Percentiles rank a stretch among this genome's conserved stretches.
Evolutionary conservation across 768 basidiomycete genomes (phyloP).

Genomic region (Suillus discolor): DNA sequence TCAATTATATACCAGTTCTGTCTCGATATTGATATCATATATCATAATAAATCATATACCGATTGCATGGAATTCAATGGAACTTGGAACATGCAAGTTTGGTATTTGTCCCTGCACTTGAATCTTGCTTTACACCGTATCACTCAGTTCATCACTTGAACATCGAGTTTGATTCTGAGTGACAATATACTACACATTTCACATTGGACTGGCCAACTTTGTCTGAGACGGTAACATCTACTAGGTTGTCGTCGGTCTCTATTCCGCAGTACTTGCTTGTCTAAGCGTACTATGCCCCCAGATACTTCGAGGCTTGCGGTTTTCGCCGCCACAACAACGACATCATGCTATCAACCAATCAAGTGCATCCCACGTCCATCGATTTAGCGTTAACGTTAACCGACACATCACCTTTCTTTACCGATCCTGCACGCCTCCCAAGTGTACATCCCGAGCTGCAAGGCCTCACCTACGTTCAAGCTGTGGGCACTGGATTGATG

Average conservation of each 20-base stretch:
- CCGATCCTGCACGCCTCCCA: background rate
- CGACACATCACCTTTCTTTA: background rate
- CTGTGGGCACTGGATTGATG: slow-evolving; percentile 5
- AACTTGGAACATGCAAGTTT: background rate
- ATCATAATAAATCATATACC: no score
- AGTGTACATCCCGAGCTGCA: slow-evolving; percentile 2
- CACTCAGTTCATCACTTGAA: background rate
- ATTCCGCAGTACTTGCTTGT: background rate
- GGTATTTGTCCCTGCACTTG: background rate
- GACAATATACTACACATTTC: background rate
- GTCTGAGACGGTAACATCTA: background rate
- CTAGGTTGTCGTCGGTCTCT: background rate
- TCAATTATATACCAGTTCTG: background rate
- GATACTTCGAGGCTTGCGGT: background rate
- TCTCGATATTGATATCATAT: background rate
- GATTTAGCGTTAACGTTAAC: background rate
- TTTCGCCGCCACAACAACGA: background rate
- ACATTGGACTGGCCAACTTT: background rate
- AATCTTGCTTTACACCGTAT: background rate
- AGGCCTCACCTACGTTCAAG: slow-evolving; percentile 2
- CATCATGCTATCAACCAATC: background rate
- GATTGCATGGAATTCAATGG: background rate
- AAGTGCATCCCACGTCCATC: background rate
- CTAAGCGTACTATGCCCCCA: background rate
- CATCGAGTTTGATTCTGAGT: background rate